Evolutionary conservation across 2,329 filamentous ascomycete species (phyloP), one percentile per base, ranked within the genome.

Genomic region (Parafenestella ontariensis): DNA sequence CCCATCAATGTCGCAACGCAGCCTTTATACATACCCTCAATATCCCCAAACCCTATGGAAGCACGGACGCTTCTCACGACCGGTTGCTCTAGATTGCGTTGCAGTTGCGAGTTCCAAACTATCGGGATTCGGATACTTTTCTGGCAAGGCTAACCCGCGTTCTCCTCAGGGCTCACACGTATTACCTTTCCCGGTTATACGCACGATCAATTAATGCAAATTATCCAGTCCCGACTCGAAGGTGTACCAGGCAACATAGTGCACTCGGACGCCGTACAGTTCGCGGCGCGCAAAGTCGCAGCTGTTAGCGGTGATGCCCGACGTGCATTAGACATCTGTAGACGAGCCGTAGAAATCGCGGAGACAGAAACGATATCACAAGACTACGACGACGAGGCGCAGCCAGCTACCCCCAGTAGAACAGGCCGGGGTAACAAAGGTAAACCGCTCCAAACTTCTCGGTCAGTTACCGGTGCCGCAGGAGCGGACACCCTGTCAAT

Each of bases 121-220:
- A 56, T 56, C 57, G 54, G 49, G 45, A 52, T 47, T 60, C 61
- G 59, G 62, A 58, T 56, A 61, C 56, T 55, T 54, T 58, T 64
- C 62, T 55, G 54, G 58, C 61, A 65, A 68, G 48, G 64, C 72
- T 74, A 71, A 75, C 64, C 60, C 54, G 54, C 58, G 57, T 48
- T 49, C 37, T 51, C 46, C 53, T 46, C 55, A 77, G 85, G 94
- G 20, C 81, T 99, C 44, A 97, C 93, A 7, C 87, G 96, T 69
- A 97, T 99, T 71, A 97, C 95, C 0, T 99, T 99, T 68, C 91
- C 95, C 0, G 95, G 95, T 20, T 99, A 99, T 76, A 97, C 92
- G 52, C 93, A 99, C 75, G 92, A 95, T 54, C 95, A 99, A 76
- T 84, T 99, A 36, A 96, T 98, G 90, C 90, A 89, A 64, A 99